These are phyloP conservation scores for Phytophthora brassicae DNA, from an alignment of 352 stramenopile species.

Conservation along the genomic window DNA sequence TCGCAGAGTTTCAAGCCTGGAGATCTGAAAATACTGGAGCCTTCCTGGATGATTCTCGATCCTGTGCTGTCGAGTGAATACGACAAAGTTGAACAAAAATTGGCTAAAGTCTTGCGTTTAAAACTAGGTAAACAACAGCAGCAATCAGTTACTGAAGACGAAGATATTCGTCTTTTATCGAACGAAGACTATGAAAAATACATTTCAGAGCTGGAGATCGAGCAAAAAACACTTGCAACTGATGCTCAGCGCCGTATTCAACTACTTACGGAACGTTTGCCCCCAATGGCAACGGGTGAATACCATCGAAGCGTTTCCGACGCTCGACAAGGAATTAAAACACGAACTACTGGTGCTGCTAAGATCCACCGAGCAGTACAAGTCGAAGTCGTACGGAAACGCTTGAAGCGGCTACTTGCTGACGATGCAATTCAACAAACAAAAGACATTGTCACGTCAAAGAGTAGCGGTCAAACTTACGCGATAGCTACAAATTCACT, in stretches of 20 bases:
- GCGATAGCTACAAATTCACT: conserved; percentile 2
- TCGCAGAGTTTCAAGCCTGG: not conserved
- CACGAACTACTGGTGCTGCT: conserved; percentile 16
- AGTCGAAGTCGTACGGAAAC: conserved; percentile 45
- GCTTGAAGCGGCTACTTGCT: conserved; percentile 40
- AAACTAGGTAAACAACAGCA: conserved; percentile 15
- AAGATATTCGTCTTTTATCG: conserved; percentile 11
- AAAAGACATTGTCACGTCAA: not conserved
- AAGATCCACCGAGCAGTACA: conserved; percentile 54
- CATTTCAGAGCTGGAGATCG: conserved; percentile 14
- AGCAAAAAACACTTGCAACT: conserved; percentile 30
- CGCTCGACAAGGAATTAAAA: conserved; percentile 16
- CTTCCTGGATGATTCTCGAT: conserved; percentile 30
- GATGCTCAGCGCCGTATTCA: conserved; percentile 44
- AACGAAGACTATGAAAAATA: conserved; percentile 35
- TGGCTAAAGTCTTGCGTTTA: conserved; percentile 17
- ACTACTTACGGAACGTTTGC: conserved; percentile 38
- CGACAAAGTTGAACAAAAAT: conserved; percentile 18
- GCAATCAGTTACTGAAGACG: not conserved
- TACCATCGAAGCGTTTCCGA: conserved; percentile 42
- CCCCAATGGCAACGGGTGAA: conserved; percentile 34
- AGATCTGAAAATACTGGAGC: not conserved
- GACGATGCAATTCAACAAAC: conserved; percentile 3
- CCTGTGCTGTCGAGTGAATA: conserved; percentile 19
- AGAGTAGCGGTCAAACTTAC: not conserved